Base-by-base conservation (phyloP, 495 filamentous ascomycete species). In the Penicillium simplicissimum region DNA sequence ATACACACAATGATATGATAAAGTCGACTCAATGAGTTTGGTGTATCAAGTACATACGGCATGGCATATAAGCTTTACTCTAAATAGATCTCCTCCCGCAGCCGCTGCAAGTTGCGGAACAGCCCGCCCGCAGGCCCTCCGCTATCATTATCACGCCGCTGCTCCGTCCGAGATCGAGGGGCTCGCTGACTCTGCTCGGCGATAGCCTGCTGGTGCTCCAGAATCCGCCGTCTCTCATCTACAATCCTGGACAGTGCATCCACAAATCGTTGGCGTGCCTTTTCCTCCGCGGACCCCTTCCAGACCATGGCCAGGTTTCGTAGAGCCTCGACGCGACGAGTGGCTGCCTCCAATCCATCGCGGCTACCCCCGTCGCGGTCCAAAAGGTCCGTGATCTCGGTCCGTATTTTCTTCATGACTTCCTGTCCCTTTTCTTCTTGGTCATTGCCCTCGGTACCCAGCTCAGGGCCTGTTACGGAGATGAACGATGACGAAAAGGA, bases 211-310 rank as follows among this genome's bases (percentile, higher is more conserved):
- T 86, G 65, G 48, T 84, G 71, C 52, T 89, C 86, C 69, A 82
- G 69, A 38, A 81, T 81, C 61, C 82, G 77, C 57, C 80, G 82
- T 81, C 74, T 76, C 56, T 84, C 83, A 21, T 84, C 82, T 48
- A 87, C 82, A 42, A 84, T 74, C 70, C 78, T 79, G 38, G 85
- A 86, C 58, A 98, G 69, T 53, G 84, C 81, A 59, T 97, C 93
- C 52, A 98, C 87, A 69, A 97, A 91, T 57, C 85, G 88, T 11
- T 77, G 75, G 61, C 96, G 81, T 31, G 92, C 92, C 70, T 89
- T 93, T 65, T 96, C 95, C 81, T 98, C 95, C 0, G 90, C 89
- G 17, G 96, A 96, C 1, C 92, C 92, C 68, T 90, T 93, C 91
- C 96, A 98, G n/a, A 98, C 87, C 13, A 74, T 73, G 14, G 84